Conservation (phyloP, 805 yeast genomes). For the Pichia sporocuriosa region DNA sequence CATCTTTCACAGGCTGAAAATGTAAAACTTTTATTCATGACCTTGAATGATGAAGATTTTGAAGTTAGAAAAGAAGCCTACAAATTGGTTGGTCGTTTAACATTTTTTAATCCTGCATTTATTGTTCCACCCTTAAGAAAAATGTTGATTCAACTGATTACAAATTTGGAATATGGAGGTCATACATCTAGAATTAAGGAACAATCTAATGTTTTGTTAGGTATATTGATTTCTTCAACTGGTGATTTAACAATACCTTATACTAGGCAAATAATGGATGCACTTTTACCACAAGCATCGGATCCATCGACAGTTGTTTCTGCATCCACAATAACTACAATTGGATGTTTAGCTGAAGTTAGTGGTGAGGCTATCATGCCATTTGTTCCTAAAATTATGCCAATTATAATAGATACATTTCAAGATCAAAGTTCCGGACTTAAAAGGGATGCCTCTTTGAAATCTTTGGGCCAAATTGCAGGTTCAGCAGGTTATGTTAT, state of each 20-base stretch:
- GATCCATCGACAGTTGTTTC: slow-evolving; percentile 77
- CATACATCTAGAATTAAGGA: slow-evolving; percentile 68
- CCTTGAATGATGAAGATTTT: slow-evolving; percentile 86
- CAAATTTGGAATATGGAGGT: slow-evolving; percentile 78
- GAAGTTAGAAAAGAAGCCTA: slow-evolving; percentile 75
- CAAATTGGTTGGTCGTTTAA: slow-evolving; percentile 73
- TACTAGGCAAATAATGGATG: slow-evolving; percentile 83
- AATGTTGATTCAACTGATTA: slow-evolving; percentile 74
- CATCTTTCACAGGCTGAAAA: slow-evolving; percentile 93
- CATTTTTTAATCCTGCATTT: slow-evolving; percentile 88
- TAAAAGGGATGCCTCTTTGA: slow-evolving; percentile 84
- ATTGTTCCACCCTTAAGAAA: slow-evolving; percentile 89
- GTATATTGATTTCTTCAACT: slow-evolving; percentile 70
- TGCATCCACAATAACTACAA: slow-evolving; percentile 73
- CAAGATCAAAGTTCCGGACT: slow-evolving; percentile 88
- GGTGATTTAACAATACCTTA: slow-evolving; percentile 84
- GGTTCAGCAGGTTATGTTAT: slow-evolving; percentile 92
- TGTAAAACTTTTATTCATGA: slow-evolving; percentile 76
- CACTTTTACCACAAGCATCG: slow-evolving; percentile 66
- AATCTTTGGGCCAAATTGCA: slow-evolving; percentile 81
- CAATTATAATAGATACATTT: slow-evolving; percentile 75
- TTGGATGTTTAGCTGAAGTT: slow-evolving; percentile 84
- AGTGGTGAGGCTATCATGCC: slow-evolving; percentile 80
- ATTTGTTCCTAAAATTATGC: slow-evolving; percentile 74
- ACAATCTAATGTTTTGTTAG: slow-evolving; percentile 72